Conservation (phyloP, 1,284 basidiomycete genomes). For the Rhodotorula sp. region DNA sequence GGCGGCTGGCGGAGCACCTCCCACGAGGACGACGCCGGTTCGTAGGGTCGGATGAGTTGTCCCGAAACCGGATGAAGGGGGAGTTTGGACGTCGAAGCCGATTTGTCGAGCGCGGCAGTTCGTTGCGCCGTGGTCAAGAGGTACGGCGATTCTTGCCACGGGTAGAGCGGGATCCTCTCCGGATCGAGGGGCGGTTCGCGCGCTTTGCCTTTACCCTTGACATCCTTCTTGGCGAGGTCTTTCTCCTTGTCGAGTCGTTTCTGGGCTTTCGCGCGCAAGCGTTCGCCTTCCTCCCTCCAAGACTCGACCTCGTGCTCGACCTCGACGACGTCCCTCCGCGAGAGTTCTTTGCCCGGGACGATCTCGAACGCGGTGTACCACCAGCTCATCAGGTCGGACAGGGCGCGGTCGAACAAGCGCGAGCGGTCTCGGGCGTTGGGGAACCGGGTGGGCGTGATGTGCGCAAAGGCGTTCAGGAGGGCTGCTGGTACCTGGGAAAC, state of each 20-base stretch:
- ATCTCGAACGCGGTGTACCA: conserved; percentile 70
- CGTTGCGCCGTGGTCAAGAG: conserved; percentile 10
- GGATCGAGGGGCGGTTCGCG: not conserved
- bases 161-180: conserved; percentile 4
- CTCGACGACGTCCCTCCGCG: conserved; percentile 11
- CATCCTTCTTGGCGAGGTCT: not conserved
- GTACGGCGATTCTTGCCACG: conserved; percentile 14
- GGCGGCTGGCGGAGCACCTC: conserved; percentile 10
- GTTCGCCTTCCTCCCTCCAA: conserved; percentile 24
- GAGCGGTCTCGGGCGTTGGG: conserved; percentile 76
- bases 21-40: conserved; percentile 8
- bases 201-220: conserved; percentile 22
- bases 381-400: conserved; percentile 73
- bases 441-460: conserved; percentile 76
- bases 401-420: conserved; percentile 75
- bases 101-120: not conserved
- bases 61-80: not conserved
- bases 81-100: conserved; percentile 1
- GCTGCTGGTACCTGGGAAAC: conserved; percentile 76
- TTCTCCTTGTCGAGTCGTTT: not conserved
- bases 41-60: conserved; percentile 10
- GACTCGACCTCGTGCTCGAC: conserved; percentile 30
- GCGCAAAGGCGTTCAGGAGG: conserved; percentile 71
- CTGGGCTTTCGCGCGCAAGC: not conserved
- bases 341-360: conserved; percentile 39